Evolutionary conservation across 148 eudicot species (phyloP), one percentile per base, ranked within the genome.

Genomic region (Cornus florida): DNA sequence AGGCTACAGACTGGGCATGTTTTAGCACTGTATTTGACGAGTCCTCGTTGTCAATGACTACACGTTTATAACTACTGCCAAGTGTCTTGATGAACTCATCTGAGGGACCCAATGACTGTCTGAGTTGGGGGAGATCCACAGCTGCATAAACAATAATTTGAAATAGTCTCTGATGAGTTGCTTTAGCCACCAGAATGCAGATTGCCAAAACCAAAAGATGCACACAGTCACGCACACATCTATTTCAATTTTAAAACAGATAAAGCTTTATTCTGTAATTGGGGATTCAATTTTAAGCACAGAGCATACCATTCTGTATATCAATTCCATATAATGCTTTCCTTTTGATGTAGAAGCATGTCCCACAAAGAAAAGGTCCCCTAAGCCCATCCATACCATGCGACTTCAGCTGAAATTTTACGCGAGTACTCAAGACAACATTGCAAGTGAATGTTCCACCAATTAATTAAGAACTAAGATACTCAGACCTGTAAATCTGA

Each of bases 321-420:
- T 39, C 33, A 83, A 31, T 50, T 35, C 84, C 87, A 78, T 85
- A 88, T 41, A 93, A 75, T 4, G 92, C 84, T 20, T 87, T 77
- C 82, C 93, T 91, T 67, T 84, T 92, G 33, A 93, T 83, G 77
- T 82, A 92, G 70, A 86, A 86, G 70, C 89, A 77, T 6, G 94
- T 89, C 8, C 97, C 97, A 38, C 80, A 77, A 20, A 90, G 38
- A 0, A 59, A 0, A 0, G 92, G 87, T 50, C 97, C 97, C 3
- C 71, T 56, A 46, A 91, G 73, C 77, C 95, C 95, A 71, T 91
- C 89, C 68, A 83, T 12, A 1, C 97, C 95, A 32, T 22, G 86
- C 82, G 76, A 82, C 48, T 6, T n/a, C 0, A 43, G 2, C 48
- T 43, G 48, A 43, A 43, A 43, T 43, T 43, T 7, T 2, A 43